Conservation (phyloP, 75 land plant genomes). For the Pinus albicaulis region DNA sequence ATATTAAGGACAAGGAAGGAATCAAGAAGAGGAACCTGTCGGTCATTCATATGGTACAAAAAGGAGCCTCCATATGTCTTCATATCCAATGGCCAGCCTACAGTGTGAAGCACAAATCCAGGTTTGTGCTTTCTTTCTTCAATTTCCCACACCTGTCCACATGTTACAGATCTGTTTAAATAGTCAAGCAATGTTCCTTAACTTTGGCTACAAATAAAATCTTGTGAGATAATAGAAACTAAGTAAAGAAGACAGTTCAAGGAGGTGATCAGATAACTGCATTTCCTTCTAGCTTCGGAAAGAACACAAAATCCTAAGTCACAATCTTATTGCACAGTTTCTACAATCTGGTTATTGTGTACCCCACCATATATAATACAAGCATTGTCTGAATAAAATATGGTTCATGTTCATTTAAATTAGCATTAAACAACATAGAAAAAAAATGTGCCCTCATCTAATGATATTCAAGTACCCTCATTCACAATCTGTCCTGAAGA, state of each 20-base stretch:
- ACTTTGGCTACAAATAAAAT: slow-evolving; percentile 1
- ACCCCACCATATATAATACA: too few relatives aligned
- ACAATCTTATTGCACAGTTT: not conserved
- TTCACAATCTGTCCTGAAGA: too few relatives aligned
- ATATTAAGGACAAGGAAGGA: not conserved
- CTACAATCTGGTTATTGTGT: not conserved
- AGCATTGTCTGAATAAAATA: not conserved
- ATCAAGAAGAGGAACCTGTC: slow-evolving; percentile 46
- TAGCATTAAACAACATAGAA: not conserved
- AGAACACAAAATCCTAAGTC: not conserved
- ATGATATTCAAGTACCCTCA: not conserved
- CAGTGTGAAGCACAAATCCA: slow-evolving; percentile 84
- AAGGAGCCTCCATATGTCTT: slow-evolving; percentile 96
- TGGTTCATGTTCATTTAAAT: not conserved
- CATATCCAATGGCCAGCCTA: slow-evolving; percentile 92
- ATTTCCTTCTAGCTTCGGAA: not conserved
- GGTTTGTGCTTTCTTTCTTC: slow-evolving; percentile 74
- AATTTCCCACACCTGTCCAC: slow-evolving; percentile 92
- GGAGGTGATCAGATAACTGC: not conserved
- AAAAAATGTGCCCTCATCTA: not conserved
- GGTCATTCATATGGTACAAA: slow-evolving; percentile 92
- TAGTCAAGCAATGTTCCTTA: not conserved
- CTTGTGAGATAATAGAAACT: not conserved
- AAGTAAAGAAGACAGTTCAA: not conserved
- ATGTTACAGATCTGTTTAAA: not conserved